Percentiles rank a stretch among this genome's conserved stretches.
phyloP scores from a whole-genome alignment of 1,284 basidiomycete genomes.

The Ustilago shanxiensis region DNA sequence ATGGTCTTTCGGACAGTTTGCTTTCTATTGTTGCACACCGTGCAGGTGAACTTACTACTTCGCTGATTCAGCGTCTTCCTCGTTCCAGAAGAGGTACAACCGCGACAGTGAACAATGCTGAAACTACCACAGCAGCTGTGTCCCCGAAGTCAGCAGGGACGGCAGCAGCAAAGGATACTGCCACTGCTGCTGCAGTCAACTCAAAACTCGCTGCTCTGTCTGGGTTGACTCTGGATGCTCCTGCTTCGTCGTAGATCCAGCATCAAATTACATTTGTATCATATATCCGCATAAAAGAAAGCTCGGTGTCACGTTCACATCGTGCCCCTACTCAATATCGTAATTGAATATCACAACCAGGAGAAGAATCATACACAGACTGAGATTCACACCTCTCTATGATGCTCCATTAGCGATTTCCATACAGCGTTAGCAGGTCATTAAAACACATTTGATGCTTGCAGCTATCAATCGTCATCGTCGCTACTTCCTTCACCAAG shows the following conservation, averaged over 20 bases:
- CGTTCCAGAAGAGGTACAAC: constrained; percentile 18
- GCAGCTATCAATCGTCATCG: constrained; percentile 12
- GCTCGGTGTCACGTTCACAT: too few species aligned
- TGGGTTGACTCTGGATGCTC: constrained; percentile 11
- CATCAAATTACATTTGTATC: not conserved
- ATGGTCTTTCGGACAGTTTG: constrained; percentile 65
- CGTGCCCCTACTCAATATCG: not conserved
- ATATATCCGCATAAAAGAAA: too few species aligned
- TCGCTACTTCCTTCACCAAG: constrained; percentile 27
- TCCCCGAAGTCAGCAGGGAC: not conserved
- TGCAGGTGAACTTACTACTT: constrained; percentile 62
- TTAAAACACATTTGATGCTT: too few species aligned
- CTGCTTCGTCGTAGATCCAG: constrained; percentile 1
- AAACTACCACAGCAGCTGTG: not conserved
- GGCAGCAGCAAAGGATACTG: constrained; percentile 2
- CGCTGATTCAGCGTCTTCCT: constrained; percentile 40
- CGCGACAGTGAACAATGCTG: not conserved
- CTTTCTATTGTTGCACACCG: constrained; percentile 64
- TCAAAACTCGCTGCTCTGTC: constrained; percentile 17
- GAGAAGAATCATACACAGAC: not conserved
- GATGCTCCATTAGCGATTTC: too few species aligned
- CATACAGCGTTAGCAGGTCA: too few species aligned
- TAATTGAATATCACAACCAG: not conserved
- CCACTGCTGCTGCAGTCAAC: constrained; percentile 21
- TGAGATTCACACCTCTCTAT: not conserved